phyloP scores from a whole-genome alignment of 1,284 basidiomycete genomes.

The Inonotus obliquus region DNA sequence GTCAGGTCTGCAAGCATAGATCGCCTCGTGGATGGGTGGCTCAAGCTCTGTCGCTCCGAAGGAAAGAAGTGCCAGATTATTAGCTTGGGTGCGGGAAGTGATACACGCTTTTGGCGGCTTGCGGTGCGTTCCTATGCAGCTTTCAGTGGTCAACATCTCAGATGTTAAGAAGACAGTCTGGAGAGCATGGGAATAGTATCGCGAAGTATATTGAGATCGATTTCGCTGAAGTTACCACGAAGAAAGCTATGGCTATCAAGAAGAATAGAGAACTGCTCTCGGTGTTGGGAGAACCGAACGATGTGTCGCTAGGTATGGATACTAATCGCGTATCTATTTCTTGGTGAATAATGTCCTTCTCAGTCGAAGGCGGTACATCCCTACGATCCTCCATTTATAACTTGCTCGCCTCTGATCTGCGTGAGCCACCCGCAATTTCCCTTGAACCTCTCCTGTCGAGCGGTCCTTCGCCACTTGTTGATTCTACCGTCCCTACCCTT shows the following conservation, averaged over 20 bases:
- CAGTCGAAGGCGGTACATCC: conserved; percentile 66
- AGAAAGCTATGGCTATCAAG: conserved; percentile 80
- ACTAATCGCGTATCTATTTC: not conserved
- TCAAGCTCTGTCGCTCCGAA: conserved; percentile 38
- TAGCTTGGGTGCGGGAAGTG: conserved; percentile 88
- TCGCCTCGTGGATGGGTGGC: conserved; percentile 68
- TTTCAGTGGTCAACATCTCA: not conserved
- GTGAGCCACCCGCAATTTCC: conserved; percentile 41
- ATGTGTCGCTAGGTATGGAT: conserved; percentile 40
- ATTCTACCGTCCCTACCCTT: conserved; percentile 68
- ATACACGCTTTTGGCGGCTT: conserved; percentile 90
- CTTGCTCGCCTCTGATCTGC: conserved; percentile 74
- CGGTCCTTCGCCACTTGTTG: conserved; percentile 42
- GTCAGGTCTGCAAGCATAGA: conserved; percentile 83
- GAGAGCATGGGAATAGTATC: conserved; percentile 42
- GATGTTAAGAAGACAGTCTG: conserved; percentile 41
- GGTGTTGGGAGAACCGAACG: conserved; percentile 45
- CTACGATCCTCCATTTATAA: conserved; percentile 66
- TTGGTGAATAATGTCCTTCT: not conserved
- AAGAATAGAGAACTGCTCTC: conserved; percentile 59
- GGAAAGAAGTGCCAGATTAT: conserved; percentile 70
- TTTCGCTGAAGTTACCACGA: conserved; percentile 78
- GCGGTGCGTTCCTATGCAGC: conserved; percentile 50
- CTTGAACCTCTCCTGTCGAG: conserved; percentile 35
- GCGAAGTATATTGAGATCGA: conserved; percentile 84